Evolutionary conservation across 2,329 filamentous ascomycete species (phyloP).

Genomic region (Lachnellula cervina): DNA sequence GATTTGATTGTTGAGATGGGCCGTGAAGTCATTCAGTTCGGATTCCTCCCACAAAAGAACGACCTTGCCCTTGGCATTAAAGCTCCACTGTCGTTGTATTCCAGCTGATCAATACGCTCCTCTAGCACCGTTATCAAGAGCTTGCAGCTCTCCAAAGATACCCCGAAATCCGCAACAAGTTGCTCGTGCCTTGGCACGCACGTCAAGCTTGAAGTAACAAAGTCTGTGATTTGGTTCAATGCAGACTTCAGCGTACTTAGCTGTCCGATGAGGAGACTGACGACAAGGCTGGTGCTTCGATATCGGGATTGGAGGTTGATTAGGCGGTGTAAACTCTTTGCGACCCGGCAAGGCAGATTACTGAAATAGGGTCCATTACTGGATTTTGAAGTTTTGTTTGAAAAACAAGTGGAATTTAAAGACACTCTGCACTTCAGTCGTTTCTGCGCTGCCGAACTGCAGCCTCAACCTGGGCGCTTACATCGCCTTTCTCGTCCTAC

Average conservation of each 20-base stretch:
- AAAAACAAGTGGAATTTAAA: too few species aligned
- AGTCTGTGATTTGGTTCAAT: conserved; percentile 1
- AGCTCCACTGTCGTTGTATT: background rate
- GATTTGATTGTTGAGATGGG: conserved; percentile 3
- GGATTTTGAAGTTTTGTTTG: too few species aligned
- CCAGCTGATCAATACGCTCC: conserved; percentile 1
- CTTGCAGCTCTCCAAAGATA: conserved; percentile 1
- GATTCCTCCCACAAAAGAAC: conserved; percentile 3
- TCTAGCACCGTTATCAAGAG: conserved; percentile 1
- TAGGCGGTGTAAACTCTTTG: background rate
- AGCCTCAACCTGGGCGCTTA: too few species aligned
- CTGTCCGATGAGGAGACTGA: conserved; percentile 4
- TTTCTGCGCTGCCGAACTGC: too few species aligned
- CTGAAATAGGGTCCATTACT: conserved; percentile 7
- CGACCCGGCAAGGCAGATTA: conserved; percentile 2
- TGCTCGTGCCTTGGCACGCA: conserved; percentile 1
- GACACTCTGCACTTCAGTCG: too few species aligned
- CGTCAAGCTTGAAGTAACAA: background rate
- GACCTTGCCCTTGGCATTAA: conserved; percentile 2
- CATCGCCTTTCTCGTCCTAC: too few species aligned
- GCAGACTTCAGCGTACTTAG: conserved; percentile 6
- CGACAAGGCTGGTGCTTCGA: conserved; percentile 1
- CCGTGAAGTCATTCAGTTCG: conserved; percentile 2
- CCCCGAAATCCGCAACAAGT: conserved; percentile 1
- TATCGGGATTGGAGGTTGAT: conserved; percentile 4